phyloP scores from a whole-genome alignment of 2,329 filamentous ascomycete species.

The Zymoseptoria ardabiliae region DNA sequence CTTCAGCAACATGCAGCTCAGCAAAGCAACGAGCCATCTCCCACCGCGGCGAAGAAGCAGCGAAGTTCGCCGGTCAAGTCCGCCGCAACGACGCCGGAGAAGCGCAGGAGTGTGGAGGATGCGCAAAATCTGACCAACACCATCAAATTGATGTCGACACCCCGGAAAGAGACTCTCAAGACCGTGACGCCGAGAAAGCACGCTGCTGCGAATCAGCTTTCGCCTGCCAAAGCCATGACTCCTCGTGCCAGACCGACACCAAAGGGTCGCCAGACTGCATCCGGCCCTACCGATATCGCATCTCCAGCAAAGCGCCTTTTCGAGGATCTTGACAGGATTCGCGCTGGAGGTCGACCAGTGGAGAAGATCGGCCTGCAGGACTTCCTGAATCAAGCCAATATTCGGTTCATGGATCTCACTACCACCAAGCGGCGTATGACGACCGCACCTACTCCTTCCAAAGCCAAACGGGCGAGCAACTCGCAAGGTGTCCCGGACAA shows the following conservation, averaged over 20 bases:
- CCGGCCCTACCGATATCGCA: slow-evolving; percentile 3
- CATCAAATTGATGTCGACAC: slow-evolving; percentile 43
- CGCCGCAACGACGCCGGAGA: slow-evolving; percentile 14
- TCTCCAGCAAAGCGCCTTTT: slow-evolving; percentile 23
- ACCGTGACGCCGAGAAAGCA: slow-evolving; percentile 36
- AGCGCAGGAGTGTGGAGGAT: slow-evolving; percentile 13
- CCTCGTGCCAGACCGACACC: slow-evolving; percentile 25
- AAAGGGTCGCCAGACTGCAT: slow-evolving; percentile 20
- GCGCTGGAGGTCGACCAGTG: slow-evolving; percentile 11
- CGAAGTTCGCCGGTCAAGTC: slow-evolving; percentile 17
- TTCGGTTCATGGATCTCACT: slow-evolving; percentile 97
- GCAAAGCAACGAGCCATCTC: slow-evolving; percentile 19
- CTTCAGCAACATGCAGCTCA: slow-evolving; percentile 14
- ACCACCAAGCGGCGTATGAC: slow-evolving; percentile 90
- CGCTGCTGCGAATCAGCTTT: slow-evolving; percentile 32
- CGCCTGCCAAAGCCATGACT: slow-evolving; percentile 35
- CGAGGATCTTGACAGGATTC: slow-evolving; percentile 21
- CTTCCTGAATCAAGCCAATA: slow-evolving; percentile 90
- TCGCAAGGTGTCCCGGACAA: slow-evolving; percentile 27
- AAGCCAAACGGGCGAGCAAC: slow-evolving; percentile 9
- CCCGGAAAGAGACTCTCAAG: slow-evolving; percentile 38
- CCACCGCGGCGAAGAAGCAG: slow-evolving; percentile 22
- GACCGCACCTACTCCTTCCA: slow-evolving; percentile 47
- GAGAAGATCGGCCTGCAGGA: slow-evolving; percentile 63
- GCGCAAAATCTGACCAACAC: slow-evolving; percentile 31